Conservation (phyloP, 768 basidiomycete genomes). For the Cystofilobasidium bisporidii region DNA sequence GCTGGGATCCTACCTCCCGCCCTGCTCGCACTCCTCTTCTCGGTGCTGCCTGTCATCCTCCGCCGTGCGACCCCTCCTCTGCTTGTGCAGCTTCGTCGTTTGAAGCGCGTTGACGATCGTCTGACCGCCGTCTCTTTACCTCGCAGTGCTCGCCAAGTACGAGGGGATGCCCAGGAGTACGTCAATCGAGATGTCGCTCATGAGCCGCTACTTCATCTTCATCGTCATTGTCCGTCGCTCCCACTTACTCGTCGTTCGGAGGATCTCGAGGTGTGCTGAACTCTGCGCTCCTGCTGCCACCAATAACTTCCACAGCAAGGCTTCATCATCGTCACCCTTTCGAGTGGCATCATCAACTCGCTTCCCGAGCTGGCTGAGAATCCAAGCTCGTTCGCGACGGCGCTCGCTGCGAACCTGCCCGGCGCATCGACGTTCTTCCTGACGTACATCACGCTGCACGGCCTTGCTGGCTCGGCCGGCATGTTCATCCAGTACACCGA, state of each 20-base stretch:
- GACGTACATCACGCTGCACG: conserved; percentile 68
- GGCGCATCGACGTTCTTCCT: conserved; percentile 82
- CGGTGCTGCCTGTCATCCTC: conserved; percentile 73
- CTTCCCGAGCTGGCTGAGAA: conserved; percentile 55
- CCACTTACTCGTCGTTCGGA: neutral
- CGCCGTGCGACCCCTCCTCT: conserved; percentile 46
- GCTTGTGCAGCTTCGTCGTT: no score
- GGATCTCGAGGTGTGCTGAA: neutral
- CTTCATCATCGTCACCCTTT: conserved; percentile 79
- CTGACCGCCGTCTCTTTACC: neutral
- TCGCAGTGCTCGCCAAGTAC: conserved; percentile 60
- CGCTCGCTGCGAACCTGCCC: conserved; percentile 74
- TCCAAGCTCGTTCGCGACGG: conserved; percentile 57
- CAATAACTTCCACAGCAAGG: conserved; percentile 62
- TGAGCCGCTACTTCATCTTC: conserved; percentile 87
- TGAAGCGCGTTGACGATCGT: no score
- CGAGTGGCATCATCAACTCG: conserved; percentile 70
- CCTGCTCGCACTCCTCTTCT: conserved; percentile 77
- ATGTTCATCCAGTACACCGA: conserved; percentile 1
- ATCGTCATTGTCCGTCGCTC: conserved; percentile 64
- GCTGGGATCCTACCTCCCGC: conserved; percentile 76
- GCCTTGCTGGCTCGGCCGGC: conserved; percentile 34
- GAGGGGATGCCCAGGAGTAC: conserved; percentile 90
- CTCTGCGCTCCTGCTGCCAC: no score
- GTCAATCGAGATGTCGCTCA: conserved; percentile 75